Evolutionary conservation across 1,284 basidiomycete species (phyloP), one percentile per base, ranked within the genome.

Genomic region (Apiotrichum gracile): DNA sequence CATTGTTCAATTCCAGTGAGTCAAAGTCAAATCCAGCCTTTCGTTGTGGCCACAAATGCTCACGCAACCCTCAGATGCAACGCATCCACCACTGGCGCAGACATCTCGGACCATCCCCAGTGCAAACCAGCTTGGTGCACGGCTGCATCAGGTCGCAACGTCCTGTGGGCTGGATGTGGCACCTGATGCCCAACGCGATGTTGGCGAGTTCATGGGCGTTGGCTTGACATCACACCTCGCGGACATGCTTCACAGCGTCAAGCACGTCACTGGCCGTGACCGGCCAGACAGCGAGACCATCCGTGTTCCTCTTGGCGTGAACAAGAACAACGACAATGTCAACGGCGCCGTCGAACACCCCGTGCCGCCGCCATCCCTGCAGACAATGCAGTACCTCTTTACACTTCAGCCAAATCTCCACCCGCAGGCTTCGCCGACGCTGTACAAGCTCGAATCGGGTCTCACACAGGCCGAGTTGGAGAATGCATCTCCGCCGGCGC

Each of bases 181-280:
- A 1, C 51, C 61, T 4, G 67, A 67, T 17, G 45, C 56, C 13
- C 22, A 47, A 13, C 50, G 50, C 25, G 69, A 70, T 12, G 60
- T 72, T 16, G 72, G 72, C 54, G 68, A 74, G 51, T 74, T 75
- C 55, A 59, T 75, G 52, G 68, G 70, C 5, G 58, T 74, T 10
- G 72, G 70, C 0, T 54, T 74, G 29, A 67, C 72, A 50, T 55
- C 64, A 14, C 69, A 73, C 41, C 52, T 74, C 2, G 60, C 55
- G 35, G 67, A 72, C 42, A 55, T 73, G 8, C 44, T 73, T 9
- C 67, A 72, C 49, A 52, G 55, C 13, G 35, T 67, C 10, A 64
- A 68, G 1, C 69, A 69, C 42, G 49, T 73, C 16, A 68, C 65
- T 0, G 66, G 61, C 0, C 58, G 57, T 17, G 68, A 70, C 49